Evolutionary conservation across 176 grass and related monocot genomes (phyloP).

Genomic region (Triticum dicoccoides): DNA sequence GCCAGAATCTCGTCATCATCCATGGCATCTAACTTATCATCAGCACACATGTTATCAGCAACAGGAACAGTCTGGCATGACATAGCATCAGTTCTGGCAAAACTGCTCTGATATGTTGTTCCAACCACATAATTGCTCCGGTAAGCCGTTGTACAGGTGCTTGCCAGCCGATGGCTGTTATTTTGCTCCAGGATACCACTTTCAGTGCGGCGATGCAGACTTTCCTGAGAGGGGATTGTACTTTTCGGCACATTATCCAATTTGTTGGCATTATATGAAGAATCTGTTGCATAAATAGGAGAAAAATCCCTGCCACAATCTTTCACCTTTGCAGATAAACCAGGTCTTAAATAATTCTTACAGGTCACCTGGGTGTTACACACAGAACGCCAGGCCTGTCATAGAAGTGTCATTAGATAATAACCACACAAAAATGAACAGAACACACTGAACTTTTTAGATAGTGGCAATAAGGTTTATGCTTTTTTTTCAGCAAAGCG

Average conservation of each 20-base stretch:
- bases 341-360: conserved; percentile 89
- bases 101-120: conserved; percentile 27
- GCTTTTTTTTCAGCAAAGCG: neutral
- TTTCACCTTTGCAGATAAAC: conserved; percentile 59
- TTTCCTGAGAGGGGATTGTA: conserved; percentile 34
- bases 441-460: conserved; percentile 11
- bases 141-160: conserved; percentile 20
- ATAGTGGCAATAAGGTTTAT: neutral
- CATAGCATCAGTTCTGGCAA: conserved; percentile 21
- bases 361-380: conserved; percentile 45
- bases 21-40: conserved; percentile 57
- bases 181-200: conserved; percentile 13
- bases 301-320: conserved; percentile 16
- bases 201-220: conserved; percentile 21
- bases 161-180: conserved; percentile 15
- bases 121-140: conserved; percentile 8
- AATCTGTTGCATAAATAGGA: conserved; percentile 7
- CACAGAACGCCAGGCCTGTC: conserved; percentile 83
- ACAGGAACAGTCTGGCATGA: neutral
- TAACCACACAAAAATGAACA: conserved; percentile 9
- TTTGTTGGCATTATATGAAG: conserved; percentile 41
- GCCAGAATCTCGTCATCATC: conserved; percentile 82
- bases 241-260: conserved; percentile 16
- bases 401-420: conserved; percentile 20
- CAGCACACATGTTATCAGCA: conserved; percentile 26